These are phyloP conservation scores for Tricholoma matsutake DNA, from an alignment of 768 basidiomycete species.

Conservation along the genomic window DNA sequence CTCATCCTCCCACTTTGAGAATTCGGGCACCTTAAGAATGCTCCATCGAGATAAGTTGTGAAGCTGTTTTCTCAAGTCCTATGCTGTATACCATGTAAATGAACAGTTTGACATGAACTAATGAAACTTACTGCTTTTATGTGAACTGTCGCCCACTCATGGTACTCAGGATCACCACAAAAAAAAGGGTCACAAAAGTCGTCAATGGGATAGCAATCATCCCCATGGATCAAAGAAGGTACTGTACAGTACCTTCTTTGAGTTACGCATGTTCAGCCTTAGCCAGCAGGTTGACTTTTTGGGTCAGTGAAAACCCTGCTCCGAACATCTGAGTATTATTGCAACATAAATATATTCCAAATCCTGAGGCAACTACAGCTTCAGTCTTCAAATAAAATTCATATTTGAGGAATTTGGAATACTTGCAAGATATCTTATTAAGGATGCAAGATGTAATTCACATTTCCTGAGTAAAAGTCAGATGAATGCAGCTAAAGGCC, in stretches of 20 bases:
- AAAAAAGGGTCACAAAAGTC: background rate
- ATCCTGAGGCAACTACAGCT: background rate
- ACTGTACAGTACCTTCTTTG: background rate
- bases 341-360: background rate
- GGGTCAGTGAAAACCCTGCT: background rate
- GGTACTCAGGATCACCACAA: background rate
- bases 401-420: background rate
- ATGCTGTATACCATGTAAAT: background rate
- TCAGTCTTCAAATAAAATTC: background rate
- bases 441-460: conserved; percentile 2
- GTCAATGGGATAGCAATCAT: background rate
- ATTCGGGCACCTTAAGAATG: background rate
- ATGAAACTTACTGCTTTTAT: background rate
- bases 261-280: background rate
- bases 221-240: background rate
- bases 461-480: conserved; percentile 14
- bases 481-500: background rate
- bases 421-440: background rate
- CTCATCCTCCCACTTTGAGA: background rate
- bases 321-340: background rate
- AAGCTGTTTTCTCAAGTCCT: background rate
- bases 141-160: background rate
- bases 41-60: background rate
- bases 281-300: background rate
- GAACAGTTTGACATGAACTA: background rate